A percentile compares a stretch with the other conserved stretches of the same genome.
These are phyloP conservation scores for Diplotaxis tenuifolia DNA, from an alignment of 345 rosid genomes.

Conservation along the genomic window DNA sequence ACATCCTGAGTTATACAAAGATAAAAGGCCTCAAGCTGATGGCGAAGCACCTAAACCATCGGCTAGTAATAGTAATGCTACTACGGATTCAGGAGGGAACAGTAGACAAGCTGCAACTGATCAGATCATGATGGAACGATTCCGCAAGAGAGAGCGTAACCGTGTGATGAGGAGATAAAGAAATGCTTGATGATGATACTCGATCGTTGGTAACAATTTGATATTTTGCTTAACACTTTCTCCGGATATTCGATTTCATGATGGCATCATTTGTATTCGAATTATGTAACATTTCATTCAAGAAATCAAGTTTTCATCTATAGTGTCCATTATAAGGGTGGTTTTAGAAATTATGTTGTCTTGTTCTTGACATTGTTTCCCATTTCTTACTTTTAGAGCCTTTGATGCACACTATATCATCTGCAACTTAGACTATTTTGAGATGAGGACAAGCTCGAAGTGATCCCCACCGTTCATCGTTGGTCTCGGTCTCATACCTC, in stretches of 20 bases:
- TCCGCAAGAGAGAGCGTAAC: conserved; percentile 93
- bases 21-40: conserved; percentile 45
- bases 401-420: conserved; percentile 60
- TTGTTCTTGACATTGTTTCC: conserved; percentile 57
- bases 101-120: conserved; percentile 97
- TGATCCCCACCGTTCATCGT: background rate
- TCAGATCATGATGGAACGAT: conserved; percentile 82
- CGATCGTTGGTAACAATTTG: background rate
- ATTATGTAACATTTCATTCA: conserved; percentile 18
- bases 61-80: conserved; percentile 24
- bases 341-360: conserved; percentile 46
- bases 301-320: conserved; percentile 15
- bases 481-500: too few species aligned
- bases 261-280: conserved; percentile 11
- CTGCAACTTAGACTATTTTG: conserved; percentile 66
- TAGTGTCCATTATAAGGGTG: background rate
- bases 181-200: background rate
- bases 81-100: conserved; percentile 58
- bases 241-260: background rate
- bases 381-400: conserved; percentile 54
- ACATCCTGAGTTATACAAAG: conserved; percentile 94
- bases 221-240: background rate
- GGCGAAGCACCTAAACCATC: conserved; percentile 57
- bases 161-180: conserved; percentile 81
- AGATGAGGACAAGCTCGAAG: conserved; percentile 59